Conservation (phyloP, 1,284 basidiomycete genomes). For the Moesziomyces globuligerus region DNA sequence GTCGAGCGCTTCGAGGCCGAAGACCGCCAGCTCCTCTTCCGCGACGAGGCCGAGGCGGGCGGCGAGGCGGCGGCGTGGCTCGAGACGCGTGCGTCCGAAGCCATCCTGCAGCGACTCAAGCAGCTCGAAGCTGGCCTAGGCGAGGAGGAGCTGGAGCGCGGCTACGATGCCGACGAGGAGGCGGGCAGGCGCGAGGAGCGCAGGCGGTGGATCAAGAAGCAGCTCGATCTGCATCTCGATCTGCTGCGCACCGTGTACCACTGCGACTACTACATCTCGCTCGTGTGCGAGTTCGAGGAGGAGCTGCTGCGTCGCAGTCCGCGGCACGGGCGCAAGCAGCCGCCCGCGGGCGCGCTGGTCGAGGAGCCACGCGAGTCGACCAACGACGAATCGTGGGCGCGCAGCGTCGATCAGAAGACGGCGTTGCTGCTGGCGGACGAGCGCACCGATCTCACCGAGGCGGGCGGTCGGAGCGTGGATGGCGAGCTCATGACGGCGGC, state of each 20-base stretch:
- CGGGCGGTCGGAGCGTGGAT: conserved; percentile 46
- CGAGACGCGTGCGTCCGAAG: conserved; percentile 32
- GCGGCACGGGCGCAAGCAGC: conserved; percentile 49
- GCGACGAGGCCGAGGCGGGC: conserved; percentile 12
- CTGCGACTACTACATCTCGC: conserved; percentile 63
- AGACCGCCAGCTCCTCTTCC: conserved; percentile 50
- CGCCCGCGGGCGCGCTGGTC: conserved; percentile 19
- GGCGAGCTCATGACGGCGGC: conserved; percentile 44
- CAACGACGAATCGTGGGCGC: conserved; percentile 54
- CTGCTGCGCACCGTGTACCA: conserved; percentile 60
- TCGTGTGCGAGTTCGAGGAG: conserved; percentile 60
- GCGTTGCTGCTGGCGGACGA: conserved; percentile 42
- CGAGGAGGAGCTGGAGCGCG: conserved; percentile 37
- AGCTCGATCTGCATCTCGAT: conserved; percentile 62
- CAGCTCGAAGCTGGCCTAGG: conserved; percentile 21
- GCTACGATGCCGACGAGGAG: conserved; percentile 31
- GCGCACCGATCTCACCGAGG: conserved; percentile 37
- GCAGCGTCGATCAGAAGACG: conserved; percentile 56
- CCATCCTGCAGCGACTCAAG: conserved; percentile 33
- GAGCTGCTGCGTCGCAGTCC: conserved; percentile 58
- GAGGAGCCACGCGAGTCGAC: conserved; percentile 42
- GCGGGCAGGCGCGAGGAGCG: conserved; percentile 34
- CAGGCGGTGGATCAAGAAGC: conserved; percentile 47
- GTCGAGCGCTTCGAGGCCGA: conserved; percentile 48
- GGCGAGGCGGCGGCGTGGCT: conserved; percentile 28